phyloP scores from a whole-genome alignment of 2,329 filamentous ascomycete genomes.

The Phyllosticta capitalensis region DNA sequence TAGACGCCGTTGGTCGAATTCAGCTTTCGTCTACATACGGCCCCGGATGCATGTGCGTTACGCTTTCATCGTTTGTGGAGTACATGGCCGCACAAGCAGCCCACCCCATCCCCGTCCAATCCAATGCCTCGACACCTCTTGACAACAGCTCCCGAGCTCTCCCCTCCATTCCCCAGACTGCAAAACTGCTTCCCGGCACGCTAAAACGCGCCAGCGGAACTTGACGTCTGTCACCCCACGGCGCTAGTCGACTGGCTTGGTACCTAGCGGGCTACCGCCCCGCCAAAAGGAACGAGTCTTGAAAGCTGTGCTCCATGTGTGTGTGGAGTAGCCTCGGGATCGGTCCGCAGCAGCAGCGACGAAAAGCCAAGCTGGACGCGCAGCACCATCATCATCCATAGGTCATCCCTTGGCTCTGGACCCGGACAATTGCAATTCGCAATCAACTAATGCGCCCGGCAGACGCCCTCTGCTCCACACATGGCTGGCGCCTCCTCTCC shows the following conservation, averaged over 20 bases:
- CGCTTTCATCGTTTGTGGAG: neutral
- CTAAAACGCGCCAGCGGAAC: neutral
- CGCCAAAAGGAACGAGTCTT: neutral
- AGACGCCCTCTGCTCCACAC: neutral
- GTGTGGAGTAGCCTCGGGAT: neutral
- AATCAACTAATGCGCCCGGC: no score
- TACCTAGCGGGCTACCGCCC: neutral
- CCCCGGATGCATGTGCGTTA: neutral
- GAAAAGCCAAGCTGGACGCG: neutral
- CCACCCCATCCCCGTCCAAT: neutral
- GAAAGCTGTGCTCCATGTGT: neutral
- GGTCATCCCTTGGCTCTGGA: neutral
- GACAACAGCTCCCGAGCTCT: neutral
- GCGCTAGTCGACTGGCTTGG: neutral
- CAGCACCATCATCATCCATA: no score
- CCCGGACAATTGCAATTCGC: neutral
- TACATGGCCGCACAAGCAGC: neutral
- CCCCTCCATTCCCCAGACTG: neutral
- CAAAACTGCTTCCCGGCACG: neutral
- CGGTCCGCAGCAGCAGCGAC: neutral
- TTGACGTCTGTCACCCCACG: neutral
- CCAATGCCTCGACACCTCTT: neutral
- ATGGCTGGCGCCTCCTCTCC: neutral
- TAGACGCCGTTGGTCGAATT: neutral
- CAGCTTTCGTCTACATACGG: no score